Conservation (phyloP, 768 basidiomycete species). For the Panaeolus cyanescens region DNA sequence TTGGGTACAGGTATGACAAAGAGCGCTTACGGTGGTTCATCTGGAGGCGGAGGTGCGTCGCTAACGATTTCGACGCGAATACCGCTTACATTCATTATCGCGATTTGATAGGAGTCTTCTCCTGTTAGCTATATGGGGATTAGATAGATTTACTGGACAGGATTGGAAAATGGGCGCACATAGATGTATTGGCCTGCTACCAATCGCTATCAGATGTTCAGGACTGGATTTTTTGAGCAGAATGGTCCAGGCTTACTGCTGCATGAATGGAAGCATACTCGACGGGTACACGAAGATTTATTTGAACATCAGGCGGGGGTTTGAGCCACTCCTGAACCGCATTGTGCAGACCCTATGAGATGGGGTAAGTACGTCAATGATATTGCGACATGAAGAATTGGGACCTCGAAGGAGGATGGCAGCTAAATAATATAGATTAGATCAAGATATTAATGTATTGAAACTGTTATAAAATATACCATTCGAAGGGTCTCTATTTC, state of each 20-base stretch:
- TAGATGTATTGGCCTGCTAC: constrained; percentile 86
- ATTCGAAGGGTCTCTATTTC: constrained; percentile 88
- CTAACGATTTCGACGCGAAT: constrained; percentile 85
- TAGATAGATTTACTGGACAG: constrained; percentile 12
- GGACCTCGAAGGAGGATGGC: constrained; percentile 66
- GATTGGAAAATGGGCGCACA: constrained; percentile 41
- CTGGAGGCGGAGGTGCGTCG: constrained; percentile 83
- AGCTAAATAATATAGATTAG: constrained; percentile 44
- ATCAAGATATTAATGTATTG: constrained; percentile 8
- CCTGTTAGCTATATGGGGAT: constrained; percentile 59
- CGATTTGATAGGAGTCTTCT: constrained; percentile 89
- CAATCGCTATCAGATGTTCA: constrained; percentile 54
- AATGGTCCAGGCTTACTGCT: constrained; percentile 51
- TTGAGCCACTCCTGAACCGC: constrained; percentile 86
- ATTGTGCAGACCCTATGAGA: constrained; percentile 71
- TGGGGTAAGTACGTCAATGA: not conserved
- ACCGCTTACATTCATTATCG: constrained; percentile 80
- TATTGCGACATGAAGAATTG: not conserved
- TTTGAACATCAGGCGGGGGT: constrained; percentile 77
- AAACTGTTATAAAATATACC: constrained; percentile 37
- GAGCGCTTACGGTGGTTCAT: constrained; percentile 75
- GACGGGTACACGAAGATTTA: constrained; percentile 81
- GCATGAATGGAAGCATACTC: constrained; percentile 86
- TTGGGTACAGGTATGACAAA: constrained; percentile 23
- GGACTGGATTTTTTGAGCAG: constrained; percentile 9